These are phyloP conservation scores for Plantago lanceolata DNA, from an alignment of 305 asterid species.

Conservation along the genomic window DNA sequence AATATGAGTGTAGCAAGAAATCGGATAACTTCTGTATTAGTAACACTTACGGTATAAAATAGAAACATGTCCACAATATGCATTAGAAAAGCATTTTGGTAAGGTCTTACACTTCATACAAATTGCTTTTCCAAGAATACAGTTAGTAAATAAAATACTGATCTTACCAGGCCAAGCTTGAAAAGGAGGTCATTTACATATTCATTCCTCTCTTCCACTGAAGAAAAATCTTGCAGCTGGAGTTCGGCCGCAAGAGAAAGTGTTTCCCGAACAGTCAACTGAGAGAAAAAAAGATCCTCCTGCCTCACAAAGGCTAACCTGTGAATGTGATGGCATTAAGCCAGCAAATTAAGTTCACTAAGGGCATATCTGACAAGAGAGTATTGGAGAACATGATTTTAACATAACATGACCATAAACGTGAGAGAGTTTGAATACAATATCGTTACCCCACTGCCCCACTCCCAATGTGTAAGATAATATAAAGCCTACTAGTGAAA, in stretches of 20 bases:
- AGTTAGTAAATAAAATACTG: conserved; percentile 19
- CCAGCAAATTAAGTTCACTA: conserved; percentile 15
- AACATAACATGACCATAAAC: background rate
- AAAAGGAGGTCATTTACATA: conserved; percentile 71
- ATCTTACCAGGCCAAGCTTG: conserved; percentile 80
- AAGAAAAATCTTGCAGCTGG: conserved; percentile 71
- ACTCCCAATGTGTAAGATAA: background rate
- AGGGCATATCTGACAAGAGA: background rate
- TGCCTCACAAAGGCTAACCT: conserved; percentile 91
- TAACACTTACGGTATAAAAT: no score
- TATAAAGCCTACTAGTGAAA: background rate
- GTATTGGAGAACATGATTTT: background rate
- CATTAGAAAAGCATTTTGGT: background rate
- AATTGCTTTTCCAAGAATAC: background rate
- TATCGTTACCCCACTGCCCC: no score
- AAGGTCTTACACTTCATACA: background rate
- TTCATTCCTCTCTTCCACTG: conserved; percentile 71
- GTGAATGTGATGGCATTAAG: conserved; percentile 27
- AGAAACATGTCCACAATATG: background rate
- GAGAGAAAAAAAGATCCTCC: conserved; percentile 98
- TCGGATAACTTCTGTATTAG: no score
- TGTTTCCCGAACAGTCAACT: conserved; percentile 96
- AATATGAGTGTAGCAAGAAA: no score
- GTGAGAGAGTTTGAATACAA: no score
- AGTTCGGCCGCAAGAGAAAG: conserved; percentile 91